A percentile compares a stretch with the other conserved stretches of the same genome.
These are phyloP conservation scores for Lachnellula arida DNA, from an alignment of 2,329 filamentous ascomycete species.

Conservation along the genomic window DNA sequence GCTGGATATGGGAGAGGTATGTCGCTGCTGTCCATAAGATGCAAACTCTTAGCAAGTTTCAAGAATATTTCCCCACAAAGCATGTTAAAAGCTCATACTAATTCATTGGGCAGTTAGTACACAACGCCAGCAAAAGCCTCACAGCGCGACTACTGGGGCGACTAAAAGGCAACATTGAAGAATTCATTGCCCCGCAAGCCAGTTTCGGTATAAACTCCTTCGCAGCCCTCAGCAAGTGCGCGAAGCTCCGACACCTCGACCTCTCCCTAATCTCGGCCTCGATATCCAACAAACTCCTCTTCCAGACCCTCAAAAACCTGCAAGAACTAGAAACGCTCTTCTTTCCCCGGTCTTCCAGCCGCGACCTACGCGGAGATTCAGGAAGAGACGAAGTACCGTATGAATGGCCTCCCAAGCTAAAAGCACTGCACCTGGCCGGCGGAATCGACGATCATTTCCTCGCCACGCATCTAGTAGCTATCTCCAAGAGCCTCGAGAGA, in stretches of 20 bases:
- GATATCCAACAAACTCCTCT: slow-evolving; percentile 29
- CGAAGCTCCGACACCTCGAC: slow-evolving; percentile 27
- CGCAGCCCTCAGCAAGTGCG: slow-evolving; percentile 33
- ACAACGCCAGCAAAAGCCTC: slow-evolving; percentile 28
- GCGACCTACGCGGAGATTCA: slow-evolving; percentile 9
- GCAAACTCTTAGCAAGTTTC: no score
- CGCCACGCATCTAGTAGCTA: slow-evolving; percentile 17
- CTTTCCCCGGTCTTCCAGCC: slow-evolving; percentile 29
- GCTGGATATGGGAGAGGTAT: slow-evolving; percentile 29
- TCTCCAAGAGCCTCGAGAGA: slow-evolving; percentile 20
- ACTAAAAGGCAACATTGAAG: slow-evolving; percentile 30
- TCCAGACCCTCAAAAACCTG: slow-evolving; percentile 29
- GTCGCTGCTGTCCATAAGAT: no score
- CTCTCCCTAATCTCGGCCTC: slow-evolving; percentile 30
- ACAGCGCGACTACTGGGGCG: slow-evolving; percentile 31
- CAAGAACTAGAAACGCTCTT: slow-evolving; percentile 28
- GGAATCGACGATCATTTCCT: slow-evolving; percentile 30
- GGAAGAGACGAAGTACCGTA: slow-evolving; percentile 12
- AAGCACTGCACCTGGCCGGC: slow-evolving; percentile 30
- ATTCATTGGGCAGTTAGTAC: slow-evolving; percentile 18
- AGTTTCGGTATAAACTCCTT: slow-evolving; percentile 33
- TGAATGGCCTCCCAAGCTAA: slow-evolving; percentile 29
- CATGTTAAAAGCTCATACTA: no score
- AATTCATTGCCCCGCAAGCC: slow-evolving; percentile 32
- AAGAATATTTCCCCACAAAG: no score